Conservation (phyloP, 129 eudicot species). For the Arctium lappa region DNA sequence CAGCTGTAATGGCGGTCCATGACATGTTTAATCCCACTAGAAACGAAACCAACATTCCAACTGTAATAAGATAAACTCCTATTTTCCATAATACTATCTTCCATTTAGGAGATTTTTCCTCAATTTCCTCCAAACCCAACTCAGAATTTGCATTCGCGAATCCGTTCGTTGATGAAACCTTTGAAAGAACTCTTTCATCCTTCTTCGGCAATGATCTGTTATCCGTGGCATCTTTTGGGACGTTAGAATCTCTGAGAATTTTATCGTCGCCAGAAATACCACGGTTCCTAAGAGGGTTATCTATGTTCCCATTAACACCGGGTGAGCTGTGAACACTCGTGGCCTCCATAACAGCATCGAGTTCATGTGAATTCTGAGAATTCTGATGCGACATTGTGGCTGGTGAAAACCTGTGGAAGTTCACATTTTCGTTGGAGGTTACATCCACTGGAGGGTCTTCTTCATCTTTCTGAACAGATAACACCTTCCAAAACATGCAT, state of each 20-base stretch:
- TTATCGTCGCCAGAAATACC: slow-evolving; percentile 36
- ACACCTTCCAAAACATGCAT: slow-evolving; percentile 79
- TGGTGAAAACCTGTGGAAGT: slow-evolving; percentile 78
- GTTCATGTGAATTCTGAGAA: slow-evolving; percentile 46
- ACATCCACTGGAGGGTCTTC: slow-evolving; percentile 56
- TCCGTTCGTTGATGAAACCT: slow-evolving; percentile 32
- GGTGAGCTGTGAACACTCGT: slow-evolving; percentile 33
- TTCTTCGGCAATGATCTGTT: slow-evolving; percentile 17
- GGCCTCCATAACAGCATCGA: slow-evolving; percentile 30
- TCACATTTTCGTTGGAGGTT: slow-evolving; percentile 57
- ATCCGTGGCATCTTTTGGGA: slow-evolving; percentile 34
- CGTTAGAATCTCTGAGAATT: slow-evolving; percentile 27
- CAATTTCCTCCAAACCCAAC: slow-evolving; percentile 34
- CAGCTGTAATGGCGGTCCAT: slow-evolving; percentile 95
- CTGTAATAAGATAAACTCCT: slow-evolving; percentile 72
- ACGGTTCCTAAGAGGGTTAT: slow-evolving; percentile 52
- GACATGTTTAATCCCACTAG: slow-evolving; percentile 80
- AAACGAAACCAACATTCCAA: slow-evolving; percentile 82
- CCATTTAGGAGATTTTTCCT: slow-evolving; percentile 47
- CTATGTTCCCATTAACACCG: slow-evolving; percentile 17
- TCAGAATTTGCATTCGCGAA: slow-evolving; percentile 13
- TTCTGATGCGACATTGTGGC: slow-evolving; percentile 80
- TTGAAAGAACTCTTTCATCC: slow-evolving; percentile 32
- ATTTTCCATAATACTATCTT: slow-evolving; percentile 62
- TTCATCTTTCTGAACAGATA: slow-evolving; percentile 66